Evolutionary conservation across 2,329 filamentous ascomycete genomes (phyloP).

Genomic region (Didymosphaeria variabile): DNA sequence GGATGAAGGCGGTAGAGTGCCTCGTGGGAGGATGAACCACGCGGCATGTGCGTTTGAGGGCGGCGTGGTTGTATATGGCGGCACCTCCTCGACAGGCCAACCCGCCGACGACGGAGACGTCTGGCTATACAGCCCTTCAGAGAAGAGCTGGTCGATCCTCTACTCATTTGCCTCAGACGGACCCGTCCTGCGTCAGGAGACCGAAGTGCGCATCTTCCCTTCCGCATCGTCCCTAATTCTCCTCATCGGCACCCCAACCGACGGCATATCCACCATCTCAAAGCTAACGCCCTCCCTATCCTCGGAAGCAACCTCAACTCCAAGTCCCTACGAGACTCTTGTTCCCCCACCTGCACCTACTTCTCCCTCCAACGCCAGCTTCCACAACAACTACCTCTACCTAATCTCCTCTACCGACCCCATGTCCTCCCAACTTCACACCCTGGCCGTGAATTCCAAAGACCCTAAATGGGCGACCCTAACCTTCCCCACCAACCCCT

Average conservation of each 20-base stretch:
- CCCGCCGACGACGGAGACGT: conserved; percentile 48
- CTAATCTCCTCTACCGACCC: conserved; percentile 49
- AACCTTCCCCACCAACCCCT: conserved; percentile 54
- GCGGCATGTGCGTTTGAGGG: conserved; percentile 52
- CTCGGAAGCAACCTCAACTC: conserved; percentile 32
- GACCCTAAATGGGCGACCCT: conserved; percentile 50
- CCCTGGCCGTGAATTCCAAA: conserved; percentile 22
- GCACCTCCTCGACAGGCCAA: conserved; percentile 40
- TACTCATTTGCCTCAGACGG: conserved; percentile 8
- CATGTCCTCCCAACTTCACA: conserved; percentile 42
- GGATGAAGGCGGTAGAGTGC: conserved; percentile 40
- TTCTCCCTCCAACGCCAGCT: conserved; percentile 42
- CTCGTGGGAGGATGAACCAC: conserved; percentile 48
- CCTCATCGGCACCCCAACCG: conserved; percentile 38
- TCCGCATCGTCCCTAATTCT: conserved; percentile 26
- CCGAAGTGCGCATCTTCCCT: conserved; percentile 4
- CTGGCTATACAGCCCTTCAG: conserved; percentile 53
- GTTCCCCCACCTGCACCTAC: conserved; percentile 38
- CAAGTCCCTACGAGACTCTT: conserved; percentile 31
- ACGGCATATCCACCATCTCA: conserved; percentile 31
- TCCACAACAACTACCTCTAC: conserved; percentile 51
- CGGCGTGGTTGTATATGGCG: conserved; percentile 53
- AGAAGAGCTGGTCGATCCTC: conserved; percentile 37
- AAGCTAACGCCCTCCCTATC: conserved; percentile 39
- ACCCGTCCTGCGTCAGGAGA: conserved; percentile 20